Conservation (phyloP, 2,329 filamentous ascomycete genomes). For the Metarhizium robertsii region DNA sequence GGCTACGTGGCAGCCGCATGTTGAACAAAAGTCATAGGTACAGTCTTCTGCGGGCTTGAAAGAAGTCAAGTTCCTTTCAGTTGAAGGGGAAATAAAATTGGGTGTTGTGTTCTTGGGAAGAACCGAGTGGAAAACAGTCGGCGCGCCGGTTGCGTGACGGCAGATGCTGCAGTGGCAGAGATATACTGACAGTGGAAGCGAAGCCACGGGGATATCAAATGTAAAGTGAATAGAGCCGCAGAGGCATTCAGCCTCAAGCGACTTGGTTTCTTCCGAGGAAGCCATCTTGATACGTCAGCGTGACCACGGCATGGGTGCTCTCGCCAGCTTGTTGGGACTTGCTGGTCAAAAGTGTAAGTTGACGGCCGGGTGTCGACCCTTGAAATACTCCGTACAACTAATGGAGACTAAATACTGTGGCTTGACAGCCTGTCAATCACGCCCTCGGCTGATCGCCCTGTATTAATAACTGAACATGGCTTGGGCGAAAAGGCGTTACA, state of each 20-base stretch:
- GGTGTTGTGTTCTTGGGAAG: slow-evolving; percentile 25
- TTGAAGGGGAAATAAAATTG: slow-evolving; percentile 31
- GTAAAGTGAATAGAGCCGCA: slow-evolving; percentile 34
- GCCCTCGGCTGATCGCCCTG: too few species aligned
- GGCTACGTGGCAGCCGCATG: slow-evolving; percentile 36
- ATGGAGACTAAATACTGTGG: background rate
- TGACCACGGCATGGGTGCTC: background rate
- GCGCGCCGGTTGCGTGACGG: slow-evolving; percentile 30
- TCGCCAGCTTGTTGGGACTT: background rate
- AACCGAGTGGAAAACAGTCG: slow-evolving; percentile 31
- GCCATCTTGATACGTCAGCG: slow-evolving; percentile 8
- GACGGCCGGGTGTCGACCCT: too few species aligned
- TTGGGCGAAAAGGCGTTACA: too few species aligned
- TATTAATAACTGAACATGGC: too few species aligned
- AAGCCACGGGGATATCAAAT: slow-evolving; percentile 26
- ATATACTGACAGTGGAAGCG: slow-evolving; percentile 31
- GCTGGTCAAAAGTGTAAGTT: too few species aligned
- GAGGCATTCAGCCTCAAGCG: slow-evolving; percentile 34
- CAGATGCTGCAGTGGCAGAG: slow-evolving; percentile 38
- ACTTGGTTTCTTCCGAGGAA: slow-evolving; percentile 15
- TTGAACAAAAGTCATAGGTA: slow-evolving; percentile 34
- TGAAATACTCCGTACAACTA: background rate
- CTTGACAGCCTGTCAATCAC: background rate
- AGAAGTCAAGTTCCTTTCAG: slow-evolving; percentile 23
- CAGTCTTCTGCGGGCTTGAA: slow-evolving; percentile 23